Evolutionary conservation across 1,284 basidiomycete genomes (phyloP).

Genomic region (Neolentinus lepideus): DNA sequence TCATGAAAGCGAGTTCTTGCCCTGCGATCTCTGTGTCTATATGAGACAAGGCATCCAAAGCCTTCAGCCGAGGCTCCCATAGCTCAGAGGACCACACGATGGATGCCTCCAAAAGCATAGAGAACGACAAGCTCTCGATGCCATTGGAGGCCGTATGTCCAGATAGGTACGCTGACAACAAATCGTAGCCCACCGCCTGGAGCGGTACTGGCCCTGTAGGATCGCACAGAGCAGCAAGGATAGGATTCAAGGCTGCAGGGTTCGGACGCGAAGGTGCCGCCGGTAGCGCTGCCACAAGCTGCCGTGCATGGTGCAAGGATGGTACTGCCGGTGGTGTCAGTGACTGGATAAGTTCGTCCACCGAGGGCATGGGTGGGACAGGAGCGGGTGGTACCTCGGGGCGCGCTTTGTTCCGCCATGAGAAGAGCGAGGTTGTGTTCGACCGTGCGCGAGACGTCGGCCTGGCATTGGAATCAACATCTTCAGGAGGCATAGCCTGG

Average conservation of each 20-base stretch:
- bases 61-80: slow-evolving; percentile 64
- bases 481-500: not conserved
- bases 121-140: slow-evolving; percentile 33
- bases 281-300: slow-evolving; percentile 28
- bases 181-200: slow-evolving; percentile 63
- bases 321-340: slow-evolving; percentile 52
- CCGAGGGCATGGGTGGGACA: slow-evolving; percentile 2
- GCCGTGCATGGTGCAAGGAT: slow-evolving; percentile 41
- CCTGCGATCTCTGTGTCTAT: slow-evolving; percentile 55
- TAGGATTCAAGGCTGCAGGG: slow-evolving; percentile 38
- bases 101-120: slow-evolving; percentile 43
- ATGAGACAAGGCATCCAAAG: slow-evolving; percentile 51
- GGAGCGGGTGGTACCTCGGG: not conserved
- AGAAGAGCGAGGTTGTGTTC: slow-evolving; percentile 1
- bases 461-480: not conserved
- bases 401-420: not conserved
- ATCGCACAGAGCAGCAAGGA: slow-evolving; percentile 51
- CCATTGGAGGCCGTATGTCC: slow-evolving; percentile 42
- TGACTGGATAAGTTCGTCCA: slow-evolving; percentile 41
- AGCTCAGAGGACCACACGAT: slow-evolving; percentile 52
- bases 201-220: slow-evolving; percentile 42
- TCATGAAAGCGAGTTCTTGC: slow-evolving; percentile 49
- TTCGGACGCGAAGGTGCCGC: slow-evolving; percentile 38
- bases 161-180: slow-evolving; percentile 47
- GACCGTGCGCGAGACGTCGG: not conserved